phyloP scores from a whole-genome alignment of 164 flowering plant species.

The Protea cynaroides region DNA sequence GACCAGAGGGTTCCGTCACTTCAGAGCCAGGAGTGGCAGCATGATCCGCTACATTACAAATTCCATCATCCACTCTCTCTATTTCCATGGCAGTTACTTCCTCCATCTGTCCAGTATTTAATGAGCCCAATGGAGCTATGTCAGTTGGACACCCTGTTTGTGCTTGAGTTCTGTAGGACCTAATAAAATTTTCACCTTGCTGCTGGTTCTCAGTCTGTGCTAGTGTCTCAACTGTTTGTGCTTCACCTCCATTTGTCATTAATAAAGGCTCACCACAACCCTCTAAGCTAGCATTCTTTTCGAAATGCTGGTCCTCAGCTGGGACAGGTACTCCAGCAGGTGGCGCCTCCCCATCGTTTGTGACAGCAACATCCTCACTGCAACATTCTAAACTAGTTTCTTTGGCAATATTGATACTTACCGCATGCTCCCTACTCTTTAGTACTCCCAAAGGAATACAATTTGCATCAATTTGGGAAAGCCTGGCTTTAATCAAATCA shows the following conservation, averaged over 20 bases:
- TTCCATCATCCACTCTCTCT: conserved; percentile 20
- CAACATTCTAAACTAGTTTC: conserved; percentile 17
- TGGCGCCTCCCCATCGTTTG: conserved; percentile 19
- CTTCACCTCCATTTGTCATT: background rate
- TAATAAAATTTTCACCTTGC: conserved; percentile 9
- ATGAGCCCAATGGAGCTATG: conserved; percentile 7
- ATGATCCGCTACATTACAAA: conserved; percentile 25
- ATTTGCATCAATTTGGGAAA: conserved; percentile 24
- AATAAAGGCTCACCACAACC: background rate
- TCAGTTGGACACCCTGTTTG: conserved; percentile 17
- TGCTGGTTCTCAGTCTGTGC: conserved; percentile 20
- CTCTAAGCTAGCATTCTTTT: too few species aligned
- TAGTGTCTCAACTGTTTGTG: conserved; percentile 16
- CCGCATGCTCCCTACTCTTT: conserved; percentile 18
- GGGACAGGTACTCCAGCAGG: background rate
- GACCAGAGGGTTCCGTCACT: conserved; percentile 7
- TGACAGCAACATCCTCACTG: conserved; percentile 15
- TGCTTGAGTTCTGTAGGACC: conserved; percentile 10
- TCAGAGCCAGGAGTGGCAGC: conserved; percentile 14
- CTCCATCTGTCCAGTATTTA: conserved; percentile 16
- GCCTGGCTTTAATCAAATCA: conserved; percentile 36
- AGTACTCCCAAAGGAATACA: conserved; percentile 20
- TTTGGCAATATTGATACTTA: conserved; percentile 15
- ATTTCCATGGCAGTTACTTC: conserved; percentile 30
- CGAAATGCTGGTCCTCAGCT: too few species aligned